phyloP scores from a whole-genome alignment of 768 basidiomycete genomes.

The Mycena maculata region DNA sequence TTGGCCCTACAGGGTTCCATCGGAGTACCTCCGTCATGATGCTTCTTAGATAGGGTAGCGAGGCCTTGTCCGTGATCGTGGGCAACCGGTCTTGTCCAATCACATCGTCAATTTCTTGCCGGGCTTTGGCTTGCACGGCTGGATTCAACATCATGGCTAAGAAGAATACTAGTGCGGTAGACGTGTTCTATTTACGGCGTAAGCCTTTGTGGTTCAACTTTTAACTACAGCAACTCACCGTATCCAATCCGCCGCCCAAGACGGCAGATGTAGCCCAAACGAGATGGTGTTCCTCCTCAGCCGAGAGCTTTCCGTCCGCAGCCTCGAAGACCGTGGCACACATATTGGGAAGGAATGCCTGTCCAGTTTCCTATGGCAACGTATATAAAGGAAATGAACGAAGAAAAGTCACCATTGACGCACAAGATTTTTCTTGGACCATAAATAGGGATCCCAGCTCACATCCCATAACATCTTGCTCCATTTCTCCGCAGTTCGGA shows the following conservation, averaged over 20 bases:
- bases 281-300: not conserved
- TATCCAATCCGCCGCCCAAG: conserved; percentile 15
- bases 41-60: conserved; percentile 28
- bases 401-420: no score
- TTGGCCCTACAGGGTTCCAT: conserved; percentile 24
- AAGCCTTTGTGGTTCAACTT: not conserved
- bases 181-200: not conserved
- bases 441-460: not conserved
- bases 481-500: not conserved
- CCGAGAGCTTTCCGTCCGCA: not conserved
- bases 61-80: not conserved
- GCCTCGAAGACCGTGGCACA: conserved; percentile 8
- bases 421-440: conserved; percentile 9
- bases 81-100: conserved; percentile 29
- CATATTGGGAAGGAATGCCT: not conserved
- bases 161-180: not conserved
- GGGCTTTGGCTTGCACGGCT: conserved; percentile 1
- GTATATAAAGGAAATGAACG: no score
- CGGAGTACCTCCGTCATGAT: conserved; percentile 27
- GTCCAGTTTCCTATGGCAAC: not conserved
- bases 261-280: not conserved
- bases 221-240: not conserved
- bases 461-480: not conserved
- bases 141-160: conserved; percentile 11
- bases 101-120: not conserved